Base-by-base conservation (phyloP, 139 green algal species). In the Zygnema circumcarinatum region DNA sequence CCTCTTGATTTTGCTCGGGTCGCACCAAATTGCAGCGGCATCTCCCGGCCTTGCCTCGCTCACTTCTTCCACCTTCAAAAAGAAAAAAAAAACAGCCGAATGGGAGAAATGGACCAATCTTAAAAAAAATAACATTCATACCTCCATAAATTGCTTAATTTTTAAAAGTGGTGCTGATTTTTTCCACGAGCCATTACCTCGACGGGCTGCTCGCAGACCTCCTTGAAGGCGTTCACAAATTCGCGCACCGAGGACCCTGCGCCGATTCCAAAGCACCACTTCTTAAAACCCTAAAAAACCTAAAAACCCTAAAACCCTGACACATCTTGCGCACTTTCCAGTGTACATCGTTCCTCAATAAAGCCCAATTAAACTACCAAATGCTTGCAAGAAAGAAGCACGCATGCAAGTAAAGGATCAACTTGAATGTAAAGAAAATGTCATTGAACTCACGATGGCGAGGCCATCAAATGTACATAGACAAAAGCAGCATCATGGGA, bases 221-320 rank as follows among this genome's bases (percentile, higher is more conserved):
- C 82, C 20, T 84, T 68, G 40, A 90, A 93, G 29, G 91, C 90
- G 38, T 92, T 33, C 38, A 93, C 88, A 83, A 93, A 93, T 76
- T 93, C 90, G 2, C 76, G 78, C 21, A 89, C 84, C 36, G 84
- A 89, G 21, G 86, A 82, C 2, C 84, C 81, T 87, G 81, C 78
- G 87, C 32, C 32, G 29, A 72, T 22, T 21, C 72, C 72, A 79
- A 25, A 22, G 72, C 72, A 79, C 21, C 22, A 33, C 29, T 21
- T 22, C 21, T 79, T 20, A 21, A 20, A 32, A 22, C 21, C 72
- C 38, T n/a, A n/a, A n/a, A n/a, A n/a, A n/a, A n/a, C n/a, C n/a
- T n/a, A n/a, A n/a, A n/a, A n/a, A n/a, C n/a, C n/a, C n/a, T n/a
- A n/a, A n/a, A n/a, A n/a, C n/a, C n/a, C n/a, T n/a, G n/a, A n/a